Base-by-base conservation (phyloP, 202 grass and related monocot species). In the Cymbopogon flexuosus region DNA sequence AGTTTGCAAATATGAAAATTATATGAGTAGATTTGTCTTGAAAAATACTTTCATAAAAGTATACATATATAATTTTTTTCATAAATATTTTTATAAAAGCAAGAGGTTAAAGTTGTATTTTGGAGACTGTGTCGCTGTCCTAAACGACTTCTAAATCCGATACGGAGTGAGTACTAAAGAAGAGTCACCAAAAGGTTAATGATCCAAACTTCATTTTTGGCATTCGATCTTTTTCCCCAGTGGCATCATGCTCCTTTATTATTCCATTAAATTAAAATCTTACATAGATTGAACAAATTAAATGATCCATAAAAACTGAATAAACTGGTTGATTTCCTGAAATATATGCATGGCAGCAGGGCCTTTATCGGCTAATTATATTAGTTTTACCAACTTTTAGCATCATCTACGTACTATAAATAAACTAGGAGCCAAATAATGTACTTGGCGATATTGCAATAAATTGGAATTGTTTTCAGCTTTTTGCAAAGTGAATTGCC, bases 401-500 rank as follows among this genome's bases (percentile, higher is more conserved):
- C 56, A 79, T 74, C 42, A 58, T 58, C 54, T 23, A 58, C 8
- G 1, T 18, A n/a, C 21, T 45, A 64, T 0, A 58, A 66, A 81
- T 59, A 21, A 57, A 31, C 3, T 41, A 35, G 4, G 70, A 76
- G 76, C 41, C 69, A 42, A 64, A 46, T 16, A 30, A 47, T 70
- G 31, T 21, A 85, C 31, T 18, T 85, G 65, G 56, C 46, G 49
- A 66, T 77, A 75, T 31, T 22, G 45, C 54, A 72, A 88, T 65
- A 5, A 61, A 33, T 59, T 16, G 37, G 42, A 41, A 65, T 70
- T 27, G 8, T 65, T 72, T 72, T 63, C 18, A 18, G 18, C 72
- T 59, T 58, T 59, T 10, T 11, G 3, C 16, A 85, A 85, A 71
- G 71, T 10, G 13, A 57, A 40, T 3, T 77, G 49, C 58, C 74